Percentiles rank a stretch among this genome's conserved stretches.
phyloP scores from a whole-genome alignment of 768 basidiomycete genomes.

The Lentinula detonsa region DNA sequence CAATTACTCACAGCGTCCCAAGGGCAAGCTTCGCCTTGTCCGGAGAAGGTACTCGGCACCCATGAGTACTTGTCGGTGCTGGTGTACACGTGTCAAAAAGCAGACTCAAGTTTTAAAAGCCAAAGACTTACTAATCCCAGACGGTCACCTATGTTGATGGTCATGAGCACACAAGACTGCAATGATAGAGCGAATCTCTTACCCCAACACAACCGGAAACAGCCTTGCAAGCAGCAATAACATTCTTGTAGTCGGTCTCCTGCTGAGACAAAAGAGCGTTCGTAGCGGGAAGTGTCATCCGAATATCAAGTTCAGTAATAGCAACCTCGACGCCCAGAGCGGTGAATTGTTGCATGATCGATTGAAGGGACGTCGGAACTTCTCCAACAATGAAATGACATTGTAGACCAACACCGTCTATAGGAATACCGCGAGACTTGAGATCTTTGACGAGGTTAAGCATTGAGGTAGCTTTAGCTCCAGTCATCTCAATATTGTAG shows the following conservation, averaged over 20 bases:
- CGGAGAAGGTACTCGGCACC: conserved; percentile 20
- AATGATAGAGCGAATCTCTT: neutral
- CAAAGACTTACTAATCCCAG: conserved; percentile 2
- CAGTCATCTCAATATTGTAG: conserved; percentile 31
- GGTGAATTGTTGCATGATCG: conserved; percentile 46
- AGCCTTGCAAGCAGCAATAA: conserved; percentile 31
- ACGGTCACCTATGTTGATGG: neutral
- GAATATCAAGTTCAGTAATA: conserved; percentile 63
- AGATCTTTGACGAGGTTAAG: conserved; percentile 45
- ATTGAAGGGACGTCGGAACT: conserved; percentile 38
- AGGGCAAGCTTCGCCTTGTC: conserved; percentile 19
- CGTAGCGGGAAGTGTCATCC: conserved; percentile 51
- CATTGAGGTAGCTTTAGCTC: conserved; percentile 52
- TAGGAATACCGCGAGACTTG: conserved; percentile 38
- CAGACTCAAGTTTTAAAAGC: conserved; percentile 18
- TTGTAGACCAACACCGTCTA: conserved; percentile 61
- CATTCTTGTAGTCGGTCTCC: conserved; percentile 42
- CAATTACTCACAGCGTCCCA: conserved; percentile 14
- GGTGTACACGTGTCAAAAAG: neutral
- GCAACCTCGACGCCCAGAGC: conserved; percentile 62
- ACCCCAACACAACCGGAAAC: conserved; percentile 9
- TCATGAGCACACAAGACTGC: neutral
- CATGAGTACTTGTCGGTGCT: conserved; percentile 15
- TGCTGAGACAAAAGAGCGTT: conserved; percentile 45
- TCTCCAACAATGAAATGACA: conserved; percentile 54